phyloP scores from a whole-genome alignment of 2,329 filamentous ascomycete species.

The Epichloe bromicola region DNA sequence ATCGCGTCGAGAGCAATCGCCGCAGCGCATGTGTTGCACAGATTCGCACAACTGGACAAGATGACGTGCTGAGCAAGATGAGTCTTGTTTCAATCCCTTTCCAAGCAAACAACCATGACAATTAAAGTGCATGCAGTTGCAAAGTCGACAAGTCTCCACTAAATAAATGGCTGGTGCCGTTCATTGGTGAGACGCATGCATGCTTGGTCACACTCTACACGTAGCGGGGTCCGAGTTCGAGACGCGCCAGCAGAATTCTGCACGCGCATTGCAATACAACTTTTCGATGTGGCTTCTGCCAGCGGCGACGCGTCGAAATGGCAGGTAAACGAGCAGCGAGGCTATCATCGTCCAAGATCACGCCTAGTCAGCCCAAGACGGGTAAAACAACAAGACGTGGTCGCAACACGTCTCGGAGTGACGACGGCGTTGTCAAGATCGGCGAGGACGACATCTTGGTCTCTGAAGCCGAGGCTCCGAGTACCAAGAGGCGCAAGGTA shows the following conservation, averaged over 20 bases:
- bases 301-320: background rate
- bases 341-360: background rate
- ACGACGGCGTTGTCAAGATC: background rate
- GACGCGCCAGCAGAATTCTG: slow-evolving; percentile 1
- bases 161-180: too few relatives aligned
- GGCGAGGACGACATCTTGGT: background rate
- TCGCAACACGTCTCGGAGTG: background rate
- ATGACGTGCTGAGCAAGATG: too few relatives aligned
- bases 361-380: background rate
- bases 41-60: too few relatives aligned
- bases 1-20: too few relatives aligned
- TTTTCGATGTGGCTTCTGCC: background rate
- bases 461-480: background rate
- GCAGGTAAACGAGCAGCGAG: slow-evolving; percentile 1
- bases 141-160: too few relatives aligned
- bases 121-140: too few relatives aligned
- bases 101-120: too few relatives aligned
- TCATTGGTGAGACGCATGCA: too few relatives aligned
- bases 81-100: too few relatives aligned
- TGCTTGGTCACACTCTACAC: background rate
- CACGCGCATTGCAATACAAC: background rate
- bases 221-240: background rate
- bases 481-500: slow-evolving; percentile 7
- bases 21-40: too few relatives aligned
- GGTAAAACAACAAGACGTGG: background rate